Conservation (phyloP, 1,139 yeast species). For the Pichia sp. region DNA sequence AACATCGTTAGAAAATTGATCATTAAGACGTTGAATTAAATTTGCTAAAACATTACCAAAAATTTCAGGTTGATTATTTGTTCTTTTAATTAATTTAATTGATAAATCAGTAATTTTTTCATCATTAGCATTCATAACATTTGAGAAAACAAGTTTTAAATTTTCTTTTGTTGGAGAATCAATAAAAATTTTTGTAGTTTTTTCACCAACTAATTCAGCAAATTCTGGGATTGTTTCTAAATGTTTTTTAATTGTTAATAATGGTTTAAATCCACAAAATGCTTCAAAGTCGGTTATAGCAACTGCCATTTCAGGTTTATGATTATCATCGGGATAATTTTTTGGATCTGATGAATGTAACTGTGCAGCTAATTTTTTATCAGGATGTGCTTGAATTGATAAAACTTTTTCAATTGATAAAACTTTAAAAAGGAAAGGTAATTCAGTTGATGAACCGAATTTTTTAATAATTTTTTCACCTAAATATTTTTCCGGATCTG, state of each 20-base stretch:
- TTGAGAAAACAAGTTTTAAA: conserved; percentile 68
- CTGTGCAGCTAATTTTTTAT: conserved; percentile 70
- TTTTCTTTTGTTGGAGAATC: conserved; percentile 38
- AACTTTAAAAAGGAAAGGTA: conserved; percentile 92
- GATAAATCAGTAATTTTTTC: conserved; percentile 50
- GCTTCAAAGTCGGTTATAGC: conserved; percentile 96
- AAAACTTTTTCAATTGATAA: conserved; percentile 87
- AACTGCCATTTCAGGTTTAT: conserved; percentile 98
- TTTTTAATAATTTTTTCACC: conserved; percentile 53
- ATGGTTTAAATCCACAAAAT: conserved; percentile 95
- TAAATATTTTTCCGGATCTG: conserved; percentile 54
- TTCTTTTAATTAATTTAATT: conserved; percentile 53
- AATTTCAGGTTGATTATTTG: conserved; percentile 45
- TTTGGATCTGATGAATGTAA: conserved; percentile 80
- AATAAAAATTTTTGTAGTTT: conserved; percentile 45
- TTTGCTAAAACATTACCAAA: conserved; percentile 56
- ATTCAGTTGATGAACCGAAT: conserved; percentile 63
- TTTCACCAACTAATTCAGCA: conserved; percentile 59
- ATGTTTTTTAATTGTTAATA: conserved; percentile 63
- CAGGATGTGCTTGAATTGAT: conserved; percentile 97
- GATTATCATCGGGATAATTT: conserved; percentile 96
- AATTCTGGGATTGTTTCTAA: conserved; percentile 73
- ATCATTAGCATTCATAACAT: conserved; percentile 75
- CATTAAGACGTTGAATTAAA: conserved; percentile 67
- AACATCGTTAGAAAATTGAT: conserved; percentile 87